A percentile compares a stretch with the other conserved stretches of the same genome.
Evolutionary conservation across 441 rosid genomes (phyloP).

Genomic region (Populus tomentosa): DNA sequence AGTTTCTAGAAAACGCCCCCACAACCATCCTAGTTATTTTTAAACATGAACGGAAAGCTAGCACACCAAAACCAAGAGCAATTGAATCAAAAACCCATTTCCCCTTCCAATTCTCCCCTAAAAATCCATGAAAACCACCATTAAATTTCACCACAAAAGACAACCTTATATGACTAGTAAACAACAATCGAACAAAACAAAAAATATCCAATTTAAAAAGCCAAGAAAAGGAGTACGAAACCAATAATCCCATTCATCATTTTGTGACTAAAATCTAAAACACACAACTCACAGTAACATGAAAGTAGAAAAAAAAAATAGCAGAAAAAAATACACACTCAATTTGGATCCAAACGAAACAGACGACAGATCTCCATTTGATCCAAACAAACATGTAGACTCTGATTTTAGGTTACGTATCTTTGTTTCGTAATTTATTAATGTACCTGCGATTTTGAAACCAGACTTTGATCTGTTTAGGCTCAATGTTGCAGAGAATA

Average conservation of each 20-base stretch:
- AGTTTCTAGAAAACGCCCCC: background rate
- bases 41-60: background rate
- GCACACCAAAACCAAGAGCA: background rate
- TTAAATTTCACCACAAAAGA: background rate
- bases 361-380: background rate
- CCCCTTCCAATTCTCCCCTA: background rate
- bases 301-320: background rate
- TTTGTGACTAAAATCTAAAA: background rate
- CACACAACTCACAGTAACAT: too few relatives aligned
- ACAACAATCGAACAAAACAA: background rate
- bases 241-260: background rate
- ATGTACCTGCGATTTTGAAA: constrained; percentile 90
- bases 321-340: background rate
- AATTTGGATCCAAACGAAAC: background rate
- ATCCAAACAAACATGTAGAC: background rate
- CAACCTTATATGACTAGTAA: background rate
- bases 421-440: background rate
- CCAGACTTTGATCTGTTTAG: constrained; percentile 98
- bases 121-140: background rate
- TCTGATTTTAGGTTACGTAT: background rate
- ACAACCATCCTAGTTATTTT: background rate
- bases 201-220: background rate
- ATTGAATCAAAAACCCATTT: background rate
- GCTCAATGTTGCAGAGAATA: constrained; percentile 82
- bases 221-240: background rate